Conservation (phyloP, 176 grass and related monocot species). For the Cymbopogon citratus region DNA sequence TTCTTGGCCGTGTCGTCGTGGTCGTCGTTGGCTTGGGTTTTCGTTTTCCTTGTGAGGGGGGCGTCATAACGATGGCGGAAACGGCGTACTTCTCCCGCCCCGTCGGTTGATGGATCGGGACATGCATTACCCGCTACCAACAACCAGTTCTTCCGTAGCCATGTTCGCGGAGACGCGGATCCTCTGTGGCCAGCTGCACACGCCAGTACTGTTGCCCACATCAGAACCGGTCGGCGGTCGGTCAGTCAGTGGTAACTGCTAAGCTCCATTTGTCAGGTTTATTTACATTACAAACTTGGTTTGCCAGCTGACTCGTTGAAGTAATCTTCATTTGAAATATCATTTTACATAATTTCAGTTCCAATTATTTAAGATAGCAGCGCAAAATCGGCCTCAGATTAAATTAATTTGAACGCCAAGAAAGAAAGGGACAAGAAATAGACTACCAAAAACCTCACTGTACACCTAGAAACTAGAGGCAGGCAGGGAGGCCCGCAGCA, state of each 20-base stretch:
- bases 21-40: neutral
- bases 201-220: neutral
- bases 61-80: neutral
- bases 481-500: neutral
- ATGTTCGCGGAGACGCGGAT: conserved; percentile 2
- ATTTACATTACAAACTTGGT: neutral
- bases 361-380: neutral
- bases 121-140: conserved; percentile 24
- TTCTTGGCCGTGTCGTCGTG: conserved; percentile 20
- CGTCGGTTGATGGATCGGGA: neutral
- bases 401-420: neutral
- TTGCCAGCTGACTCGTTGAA: neutral
- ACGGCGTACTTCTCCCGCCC: neutral
- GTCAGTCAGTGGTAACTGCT: neutral
- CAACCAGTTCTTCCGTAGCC: neutral
- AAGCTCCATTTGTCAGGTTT: neutral
- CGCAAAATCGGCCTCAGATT: neutral
- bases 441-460: neutral
- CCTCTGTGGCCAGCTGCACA: neutral
- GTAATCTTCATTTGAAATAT: neutral
- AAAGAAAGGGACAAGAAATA: neutral
- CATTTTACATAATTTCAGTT: no score
- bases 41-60: neutral
- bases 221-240: no score
- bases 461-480: neutral